phyloP scores from a whole-genome alignment of 768 basidiomycete genomes.

The Boletellus sp. region DNA sequence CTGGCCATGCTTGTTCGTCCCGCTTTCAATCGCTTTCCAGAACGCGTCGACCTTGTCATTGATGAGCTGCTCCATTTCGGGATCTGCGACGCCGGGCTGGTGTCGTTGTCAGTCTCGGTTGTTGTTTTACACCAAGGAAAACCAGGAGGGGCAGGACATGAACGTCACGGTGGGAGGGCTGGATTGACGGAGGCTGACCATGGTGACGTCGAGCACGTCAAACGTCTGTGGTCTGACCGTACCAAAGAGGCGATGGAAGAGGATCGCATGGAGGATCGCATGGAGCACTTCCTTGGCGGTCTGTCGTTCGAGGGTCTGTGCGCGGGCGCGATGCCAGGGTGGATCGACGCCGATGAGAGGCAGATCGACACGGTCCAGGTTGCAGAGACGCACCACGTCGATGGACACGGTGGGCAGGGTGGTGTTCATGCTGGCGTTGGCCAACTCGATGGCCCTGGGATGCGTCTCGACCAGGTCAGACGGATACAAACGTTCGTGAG shows the following conservation, averaged over 20 bases:
- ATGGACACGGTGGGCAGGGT: conserved; percentile 28
- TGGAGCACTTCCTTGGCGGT: conserved; percentile 71
- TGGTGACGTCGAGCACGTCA: conserved; percentile 80
- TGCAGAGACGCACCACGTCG: conserved; percentile 24
- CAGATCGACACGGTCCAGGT: too few relatives aligned
- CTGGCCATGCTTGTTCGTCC: conserved; percentile 62
- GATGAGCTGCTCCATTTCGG: conserved; percentile 66
- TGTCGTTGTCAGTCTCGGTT: not conserved
- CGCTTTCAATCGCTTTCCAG: conserved; percentile 72
- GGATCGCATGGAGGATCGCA: conserved; percentile 74
- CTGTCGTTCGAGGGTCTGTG: conserved; percentile 68
- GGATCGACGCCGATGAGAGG: too few relatives aligned
- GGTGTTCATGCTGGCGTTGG: conserved; percentile 20
- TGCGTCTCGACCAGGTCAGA: too few relatives aligned
- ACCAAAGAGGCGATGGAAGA: conserved; percentile 83
- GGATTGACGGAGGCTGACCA: conserved; percentile 45
- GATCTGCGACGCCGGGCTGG: conserved; percentile 76
- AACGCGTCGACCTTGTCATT: conserved; percentile 75
- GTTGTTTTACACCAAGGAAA: not conserved
- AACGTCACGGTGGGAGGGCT: not conserved
- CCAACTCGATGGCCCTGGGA: not conserved
- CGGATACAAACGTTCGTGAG: too few relatives aligned
- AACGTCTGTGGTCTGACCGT: conserved; percentile 71
- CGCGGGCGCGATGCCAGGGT: too few relatives aligned
- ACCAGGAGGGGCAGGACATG: not conserved